Percentiles rank a stretch among this genome's conserved stretches.
Evolutionary conservation across 2,329 filamentous ascomycete genomes (phyloP).

Genomic region (Lecanicillium sp.): DNA sequence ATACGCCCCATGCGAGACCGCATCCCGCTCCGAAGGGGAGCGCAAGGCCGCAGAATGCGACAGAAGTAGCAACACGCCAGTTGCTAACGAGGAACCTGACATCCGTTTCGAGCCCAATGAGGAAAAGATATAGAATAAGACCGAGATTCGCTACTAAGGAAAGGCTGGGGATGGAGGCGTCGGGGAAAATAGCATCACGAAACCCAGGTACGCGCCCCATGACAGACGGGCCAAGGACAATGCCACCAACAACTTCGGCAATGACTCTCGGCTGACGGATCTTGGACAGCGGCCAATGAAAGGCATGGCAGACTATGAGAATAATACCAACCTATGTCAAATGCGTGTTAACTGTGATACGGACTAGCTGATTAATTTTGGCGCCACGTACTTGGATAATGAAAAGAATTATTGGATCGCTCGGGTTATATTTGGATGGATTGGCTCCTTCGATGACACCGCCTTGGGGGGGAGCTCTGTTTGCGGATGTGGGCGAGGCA

Average conservation of each 20-base stretch:
- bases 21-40: conserved; percentile 77
- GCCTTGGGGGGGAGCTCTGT: conserved; percentile 28
- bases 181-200: conserved; percentile 66
- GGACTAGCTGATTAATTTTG: not conserved
- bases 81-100: conserved; percentile 69
- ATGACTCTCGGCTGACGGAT: conserved; percentile 77
- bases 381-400: conserved; percentile 55
- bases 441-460: conserved; percentile 67
- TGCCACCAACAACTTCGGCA: conserved; percentile 77
- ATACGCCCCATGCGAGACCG: conserved; percentile 74
- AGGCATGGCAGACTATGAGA: conserved; percentile 37
- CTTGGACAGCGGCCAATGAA: conserved; percentile 70
- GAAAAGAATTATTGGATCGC: conserved; percentile 67
- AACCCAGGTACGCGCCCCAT: conserved; percentile 83
- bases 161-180: conserved; percentile 65
- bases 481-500: not conserved
- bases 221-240: conserved; percentile 78
- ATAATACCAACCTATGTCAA: conserved; percentile 32
- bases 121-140: conserved; percentile 76
- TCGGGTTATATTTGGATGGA: conserved; percentile 59
- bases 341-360: conserved; percentile 6
- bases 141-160: conserved; percentile 76
- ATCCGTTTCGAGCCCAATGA: conserved; percentile 83
- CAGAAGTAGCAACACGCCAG: conserved; percentile 71
- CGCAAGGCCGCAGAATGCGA: conserved; percentile 71